phyloP scores from a whole-genome alignment of 2,329 filamentous ascomycete genomes.

The Verticillium isaacii region DNA sequence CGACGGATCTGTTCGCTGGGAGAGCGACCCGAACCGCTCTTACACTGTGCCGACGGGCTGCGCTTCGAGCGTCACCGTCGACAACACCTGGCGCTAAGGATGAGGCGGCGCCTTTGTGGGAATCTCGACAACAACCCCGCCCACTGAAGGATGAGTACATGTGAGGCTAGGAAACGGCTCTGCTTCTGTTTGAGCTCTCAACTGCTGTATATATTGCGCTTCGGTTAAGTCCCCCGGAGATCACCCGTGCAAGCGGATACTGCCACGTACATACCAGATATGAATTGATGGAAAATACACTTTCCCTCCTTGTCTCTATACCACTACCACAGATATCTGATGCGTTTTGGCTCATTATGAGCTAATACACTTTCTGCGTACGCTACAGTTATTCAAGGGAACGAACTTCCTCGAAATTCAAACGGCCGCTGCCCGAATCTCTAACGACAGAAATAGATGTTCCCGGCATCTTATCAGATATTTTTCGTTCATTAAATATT shows the following conservation, averaged over 20 bases:
- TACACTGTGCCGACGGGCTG: conserved; percentile 25
- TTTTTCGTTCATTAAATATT: too few relatives aligned
- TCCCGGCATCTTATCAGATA: too few relatives aligned
- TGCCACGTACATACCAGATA: not conserved
- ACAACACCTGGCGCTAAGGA: conserved; percentile 20
- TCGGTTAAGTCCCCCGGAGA: not conserved
- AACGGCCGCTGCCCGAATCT: too few relatives aligned
- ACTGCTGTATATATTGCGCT: not conserved
- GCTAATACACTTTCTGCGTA: too few relatives aligned
- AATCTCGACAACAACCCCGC: not conserved
- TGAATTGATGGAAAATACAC: not conserved
- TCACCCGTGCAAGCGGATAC: not conserved
- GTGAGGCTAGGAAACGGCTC: not conserved
- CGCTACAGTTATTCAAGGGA: too few relatives aligned
- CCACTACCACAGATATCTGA: too few relatives aligned
- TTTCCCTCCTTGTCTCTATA: not conserved
- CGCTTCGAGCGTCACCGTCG: conserved; percentile 13
- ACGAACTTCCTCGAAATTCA: too few relatives aligned
- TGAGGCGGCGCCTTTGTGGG: not conserved
- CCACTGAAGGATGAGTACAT: not conserved
- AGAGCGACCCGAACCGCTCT: conserved; percentile 43
- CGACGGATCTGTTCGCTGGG: conserved; percentile 50
- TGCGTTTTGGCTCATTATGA: too few relatives aligned
- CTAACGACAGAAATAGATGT: too few relatives aligned
- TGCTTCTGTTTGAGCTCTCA: not conserved